These are phyloP conservation scores for Talaromyces atroroseus DNA, from an alignment of 2,329 filamentous ascomycete species.

Conservation along the genomic window DNA sequence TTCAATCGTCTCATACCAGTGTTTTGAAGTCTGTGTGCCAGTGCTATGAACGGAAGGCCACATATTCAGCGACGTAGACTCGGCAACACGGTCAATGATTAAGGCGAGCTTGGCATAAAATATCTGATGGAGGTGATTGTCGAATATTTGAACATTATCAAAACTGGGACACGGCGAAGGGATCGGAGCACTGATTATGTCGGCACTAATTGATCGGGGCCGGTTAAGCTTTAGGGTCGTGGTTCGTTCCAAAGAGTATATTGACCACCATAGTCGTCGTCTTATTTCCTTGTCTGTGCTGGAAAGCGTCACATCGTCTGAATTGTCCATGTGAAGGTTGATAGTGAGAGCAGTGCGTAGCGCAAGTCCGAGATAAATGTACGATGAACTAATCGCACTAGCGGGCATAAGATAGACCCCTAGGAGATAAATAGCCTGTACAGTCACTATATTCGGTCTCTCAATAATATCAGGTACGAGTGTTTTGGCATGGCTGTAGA, in stretches of 20 bases:
- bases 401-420: slow-evolving; percentile 33
- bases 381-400: slow-evolving; percentile 30
- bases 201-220: not conserved
- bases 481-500: slow-evolving; percentile 25
- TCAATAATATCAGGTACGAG: slow-evolving; percentile 34
- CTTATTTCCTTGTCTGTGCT: slow-evolving; percentile 18
- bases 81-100: slow-evolving; percentile 27
- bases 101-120: slow-evolving; percentile 25
- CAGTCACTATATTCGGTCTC: slow-evolving; percentile 24
- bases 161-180: slow-evolving; percentile 13
- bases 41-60: slow-evolving; percentile 1
- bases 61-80: slow-evolving; percentile 10
- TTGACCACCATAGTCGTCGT: not conserved
- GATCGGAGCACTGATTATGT: not conserved
- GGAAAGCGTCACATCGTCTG: slow-evolving; percentile 15
- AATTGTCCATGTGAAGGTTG: not conserved
- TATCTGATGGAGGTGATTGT: slow-evolving; percentile 31
- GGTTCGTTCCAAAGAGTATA: slow-evolving; percentile 9
- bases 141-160: slow-evolving; percentile 24
- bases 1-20: slow-evolving; percentile 13
- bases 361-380: slow-evolving; percentile 40
- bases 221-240: slow-evolving; percentile 11
- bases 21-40: slow-evolving; percentile 5
- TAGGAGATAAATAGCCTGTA: slow-evolving; percentile 30
- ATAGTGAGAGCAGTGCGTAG: slow-evolving; percentile 46